phyloP scores from a whole-genome alignment of 116 monocot species.

The Papilionanthe hybrid region DNA sequence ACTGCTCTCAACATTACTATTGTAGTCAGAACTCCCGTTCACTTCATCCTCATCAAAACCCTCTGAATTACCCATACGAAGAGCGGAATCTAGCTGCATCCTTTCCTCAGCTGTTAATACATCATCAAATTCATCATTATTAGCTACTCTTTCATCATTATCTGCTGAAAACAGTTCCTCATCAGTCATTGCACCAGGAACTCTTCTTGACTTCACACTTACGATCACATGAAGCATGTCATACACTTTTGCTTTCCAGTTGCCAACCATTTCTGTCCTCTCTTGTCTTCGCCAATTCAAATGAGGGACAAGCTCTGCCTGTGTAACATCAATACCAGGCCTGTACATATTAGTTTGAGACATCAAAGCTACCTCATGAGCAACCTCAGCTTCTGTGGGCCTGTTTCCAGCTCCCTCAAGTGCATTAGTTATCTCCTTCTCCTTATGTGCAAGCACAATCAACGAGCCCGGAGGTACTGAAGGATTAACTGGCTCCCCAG shows the following conservation, averaged over 20 bases:
- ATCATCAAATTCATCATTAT: slow-evolving; percentile 68
- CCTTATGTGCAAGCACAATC: slow-evolving; percentile 39
- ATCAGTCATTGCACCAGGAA: slow-evolving; percentile 97
- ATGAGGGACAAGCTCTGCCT: slow-evolving; percentile 42
- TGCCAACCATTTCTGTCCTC: slow-evolving; percentile 44
- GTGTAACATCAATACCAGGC: slow-evolving; percentile 46
- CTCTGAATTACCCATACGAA: slow-evolving; percentile 54
- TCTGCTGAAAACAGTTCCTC: slow-evolving; percentile 86
- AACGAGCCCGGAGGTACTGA: slow-evolving; percentile 31
- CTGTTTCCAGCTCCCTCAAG: slow-evolving; percentile 38
- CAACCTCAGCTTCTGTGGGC: slow-evolving; percentile 49
- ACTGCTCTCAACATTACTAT: slow-evolving; percentile 37
- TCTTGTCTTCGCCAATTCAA: slow-evolving; percentile 53
- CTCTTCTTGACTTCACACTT: slow-evolving; percentile 84
- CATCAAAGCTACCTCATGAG: slow-evolving; percentile 49
- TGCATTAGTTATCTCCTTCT: slow-evolving; percentile 44
- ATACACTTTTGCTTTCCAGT: slow-evolving; percentile 52
- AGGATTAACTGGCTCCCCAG: slow-evolving; percentile 1
- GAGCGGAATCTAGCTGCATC: slow-evolving; percentile 81
- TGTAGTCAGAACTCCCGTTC: slow-evolving; percentile 15
- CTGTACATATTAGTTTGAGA: slow-evolving; percentile 43
- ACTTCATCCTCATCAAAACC: slow-evolving; percentile 49
- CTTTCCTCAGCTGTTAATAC: slow-evolving; percentile 88
- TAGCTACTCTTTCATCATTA: slow-evolving; percentile 55
- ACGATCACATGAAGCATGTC: slow-evolving; percentile 57